A percentile compares a stretch with the other conserved stretches of the same genome.
These are phyloP conservation scores for Tricholoma matsutake DNA, from an alignment of 768 basidiomycete species.

Conservation along the genomic window DNA sequence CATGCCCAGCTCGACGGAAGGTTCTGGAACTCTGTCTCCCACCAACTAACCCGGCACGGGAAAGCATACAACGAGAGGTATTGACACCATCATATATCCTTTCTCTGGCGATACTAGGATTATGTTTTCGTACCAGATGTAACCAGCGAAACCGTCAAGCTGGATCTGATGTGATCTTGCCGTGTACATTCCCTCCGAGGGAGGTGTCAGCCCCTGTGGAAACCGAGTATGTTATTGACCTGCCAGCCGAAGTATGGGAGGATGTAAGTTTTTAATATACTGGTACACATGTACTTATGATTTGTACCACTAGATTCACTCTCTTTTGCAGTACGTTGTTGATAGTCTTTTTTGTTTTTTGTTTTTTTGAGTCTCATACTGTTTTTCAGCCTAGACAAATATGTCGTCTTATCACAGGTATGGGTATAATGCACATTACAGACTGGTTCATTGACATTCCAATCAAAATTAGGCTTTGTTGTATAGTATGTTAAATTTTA, in stretches of 20 bases:
- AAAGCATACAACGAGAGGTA: slow-evolving; percentile 55
- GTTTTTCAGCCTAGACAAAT: slow-evolving; percentile 41
- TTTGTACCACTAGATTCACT: slow-evolving; percentile 43
- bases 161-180: slow-evolving; percentile 43
- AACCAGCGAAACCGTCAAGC: slow-evolving; percentile 36
- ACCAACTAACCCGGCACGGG: slow-evolving; percentile 11
- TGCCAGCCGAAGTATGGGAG: background rate
- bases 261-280: background rate
- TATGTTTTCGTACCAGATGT: slow-evolving; percentile 35
- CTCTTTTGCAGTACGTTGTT: slow-evolving; percentile 51
- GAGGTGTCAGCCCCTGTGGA: slow-evolving; percentile 21
- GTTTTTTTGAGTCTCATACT: slow-evolving; percentile 5
- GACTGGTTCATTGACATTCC: background rate
- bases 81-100: background rate
- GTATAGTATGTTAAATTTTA: slow-evolving; percentile 25
- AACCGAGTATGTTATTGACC: background rate
- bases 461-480: slow-evolving; percentile 25
- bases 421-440: slow-evolving; percentile 5
- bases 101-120: background rate
- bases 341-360: too few relatives aligned
- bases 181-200: slow-evolving; percentile 49
- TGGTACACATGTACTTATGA: background rate
- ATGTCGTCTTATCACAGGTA: slow-evolving; percentile 40
- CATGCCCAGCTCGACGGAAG: background rate
- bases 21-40: background rate